Evolutionary conservation across 169 alveolate genomes (phyloP).

Genomic region (Miamiensis avidus): DNA sequence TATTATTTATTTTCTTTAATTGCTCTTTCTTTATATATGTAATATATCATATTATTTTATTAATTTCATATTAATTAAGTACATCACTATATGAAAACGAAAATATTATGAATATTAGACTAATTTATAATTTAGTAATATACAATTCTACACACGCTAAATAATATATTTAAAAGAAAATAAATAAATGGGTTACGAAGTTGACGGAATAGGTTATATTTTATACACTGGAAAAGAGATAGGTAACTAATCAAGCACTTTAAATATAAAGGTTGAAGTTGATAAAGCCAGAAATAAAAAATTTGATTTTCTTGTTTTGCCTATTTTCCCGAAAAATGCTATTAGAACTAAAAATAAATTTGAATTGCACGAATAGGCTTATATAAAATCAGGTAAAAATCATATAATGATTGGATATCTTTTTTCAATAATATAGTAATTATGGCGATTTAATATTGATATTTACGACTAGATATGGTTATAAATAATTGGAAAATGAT

Average conservation of each 20-base stretch:
- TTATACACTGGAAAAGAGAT: background rate
- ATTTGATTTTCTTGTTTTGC: constrained; percentile 21
- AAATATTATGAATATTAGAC: too few species aligned
- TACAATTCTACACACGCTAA: too few species aligned
- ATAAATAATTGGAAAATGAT: background rate
- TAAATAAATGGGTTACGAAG: background rate
- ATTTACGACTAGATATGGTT: background rate
- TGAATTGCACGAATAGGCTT: constrained; percentile 10
- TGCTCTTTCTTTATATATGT: too few species aligned
- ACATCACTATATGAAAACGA: too few species aligned
- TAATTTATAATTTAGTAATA: too few species aligned
- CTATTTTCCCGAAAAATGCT: constrained; percentile 13
- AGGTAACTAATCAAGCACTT: background rate
- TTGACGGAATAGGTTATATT: background rate
- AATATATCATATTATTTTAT: too few species aligned
- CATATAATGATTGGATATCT: too few species aligned
- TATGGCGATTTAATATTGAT: background rate
- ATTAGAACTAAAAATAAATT: constrained; percentile 19
- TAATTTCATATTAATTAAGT: too few species aligned
- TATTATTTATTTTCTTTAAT: too few species aligned
- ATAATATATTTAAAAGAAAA: too few species aligned
- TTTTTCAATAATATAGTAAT: too few species aligned
- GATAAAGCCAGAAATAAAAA: constrained; percentile 2
- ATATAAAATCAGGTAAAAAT: constrained; percentile 18
- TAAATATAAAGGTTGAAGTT: background rate